Percentiles rank a stretch among this genome's conserved stretches.
Evolutionary conservation across 2,329 filamentous ascomycete species (phyloP).

Genomic region (Calonectria multiphialidica): DNA sequence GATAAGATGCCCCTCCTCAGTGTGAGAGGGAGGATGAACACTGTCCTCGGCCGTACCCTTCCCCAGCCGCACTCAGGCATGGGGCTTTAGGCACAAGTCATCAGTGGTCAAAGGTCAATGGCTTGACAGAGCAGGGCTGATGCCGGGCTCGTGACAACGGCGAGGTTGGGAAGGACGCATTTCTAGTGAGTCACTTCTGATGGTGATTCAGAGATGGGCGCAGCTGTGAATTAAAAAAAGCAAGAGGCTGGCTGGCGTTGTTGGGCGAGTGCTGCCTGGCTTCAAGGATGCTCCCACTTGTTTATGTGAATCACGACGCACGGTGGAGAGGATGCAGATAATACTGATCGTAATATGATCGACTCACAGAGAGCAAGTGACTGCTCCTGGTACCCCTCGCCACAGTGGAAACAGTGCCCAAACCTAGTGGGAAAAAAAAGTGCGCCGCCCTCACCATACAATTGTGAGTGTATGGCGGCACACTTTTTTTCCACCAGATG

Average conservation of each 20-base stretch:
- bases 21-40: background rate
- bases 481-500: slow-evolving; percentile 26
- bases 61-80: background rate
- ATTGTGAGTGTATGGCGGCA: slow-evolving; percentile 1
- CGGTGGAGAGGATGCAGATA: slow-evolving; percentile 4
- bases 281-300: background rate
- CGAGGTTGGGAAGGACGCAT: background rate
- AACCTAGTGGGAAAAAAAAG: background rate
- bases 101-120: background rate
- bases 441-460: background rate
- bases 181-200: slow-evolving; percentile 1
- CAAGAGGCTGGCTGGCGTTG: background rate
- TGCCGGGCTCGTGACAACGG: background rate
- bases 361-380: background rate
- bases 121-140: background rate
- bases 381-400: background rate
- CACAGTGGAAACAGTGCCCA: slow-evolving; percentile 20
- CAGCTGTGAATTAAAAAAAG: background rate
- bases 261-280: slow-evolving; percentile 18
- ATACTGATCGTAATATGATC: slow-evolving; percentile 6
- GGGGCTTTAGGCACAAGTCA: background rate
- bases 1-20: slow-evolving; percentile 23
- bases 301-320: slow-evolving; percentile 13
- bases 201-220: background rate
- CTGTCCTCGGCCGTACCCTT: background rate